phyloP scores from a whole-genome alignment of 75 land plant species.

The Cunninghamia lanceolata region DNA sequence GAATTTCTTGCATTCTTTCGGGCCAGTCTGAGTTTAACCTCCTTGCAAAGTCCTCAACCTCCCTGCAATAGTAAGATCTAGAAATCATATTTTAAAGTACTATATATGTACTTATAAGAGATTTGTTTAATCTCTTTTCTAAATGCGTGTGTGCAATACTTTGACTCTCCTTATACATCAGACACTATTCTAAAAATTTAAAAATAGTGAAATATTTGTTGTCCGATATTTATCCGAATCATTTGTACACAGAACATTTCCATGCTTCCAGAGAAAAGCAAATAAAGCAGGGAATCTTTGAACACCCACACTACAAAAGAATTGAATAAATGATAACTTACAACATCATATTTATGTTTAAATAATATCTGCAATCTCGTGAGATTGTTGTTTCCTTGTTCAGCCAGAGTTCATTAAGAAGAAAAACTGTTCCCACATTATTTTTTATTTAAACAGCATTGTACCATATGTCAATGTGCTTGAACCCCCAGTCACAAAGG shows the following conservation, averaged over 20 bases:
- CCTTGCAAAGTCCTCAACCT: conserved; percentile 90
- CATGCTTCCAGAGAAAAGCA: not conserved
- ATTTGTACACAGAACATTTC: not conserved
- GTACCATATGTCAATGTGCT: not conserved
- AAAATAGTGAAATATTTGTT: not conserved
- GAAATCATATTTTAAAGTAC: not conserved
- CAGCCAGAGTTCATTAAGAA: not conserved
- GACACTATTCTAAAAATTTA: not conserved
- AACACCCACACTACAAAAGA: no score
- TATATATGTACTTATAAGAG: not conserved
- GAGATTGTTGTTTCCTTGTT: not conserved
- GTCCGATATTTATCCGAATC: not conserved
- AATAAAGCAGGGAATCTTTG: not conserved
- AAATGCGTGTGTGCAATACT: not conserved
- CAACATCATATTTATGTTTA: no score
- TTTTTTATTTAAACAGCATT: not conserved
- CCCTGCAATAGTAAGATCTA: conserved; percentile 39
- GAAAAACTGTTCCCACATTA: not conserved
- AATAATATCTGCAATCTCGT: not conserved
- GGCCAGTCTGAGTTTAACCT: conserved; percentile 87
- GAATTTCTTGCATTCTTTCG: conserved; percentile 72
- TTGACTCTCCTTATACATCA: not conserved
- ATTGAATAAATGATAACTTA: no score
- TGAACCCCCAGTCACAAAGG: not conserved
- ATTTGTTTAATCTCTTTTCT: not conserved